Evolutionary conservation across 352 stramenopile genomes (phyloP), one percentile per base, ranked within the genome.

Genomic region (Pythium phragmitis): DNA sequence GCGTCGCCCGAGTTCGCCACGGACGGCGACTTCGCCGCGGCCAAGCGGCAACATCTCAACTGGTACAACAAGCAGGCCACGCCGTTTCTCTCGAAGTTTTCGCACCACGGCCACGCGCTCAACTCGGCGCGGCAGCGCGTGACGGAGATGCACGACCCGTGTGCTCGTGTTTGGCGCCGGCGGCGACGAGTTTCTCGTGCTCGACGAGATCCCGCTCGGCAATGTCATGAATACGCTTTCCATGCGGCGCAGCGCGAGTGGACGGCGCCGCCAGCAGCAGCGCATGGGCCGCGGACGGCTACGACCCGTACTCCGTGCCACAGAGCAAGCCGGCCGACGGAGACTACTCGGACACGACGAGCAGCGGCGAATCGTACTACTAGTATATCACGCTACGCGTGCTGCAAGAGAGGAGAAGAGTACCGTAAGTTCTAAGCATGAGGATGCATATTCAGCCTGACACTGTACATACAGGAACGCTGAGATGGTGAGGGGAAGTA

Each of bases 301-400:
- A 42, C 37, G 37, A 42, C 37, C 37, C 37, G 37, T 42, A 42
- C 37, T 42, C 1, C 14, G 37, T 42, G 37, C 37, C 37, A 8
- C 37, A 42, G 37, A 42, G 37, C 11, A 12, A 42, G 37, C 37
- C 9, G 14, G 6, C 37, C 37, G 14, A 16, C 37, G 2, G 6
- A 42, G 37, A 42, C 37, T 12, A 42, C 11, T 42, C 9, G 11
- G 26, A 36, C 47, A 37, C 23, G 23, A 53, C 47, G 1, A 53
- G 47, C 47, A 53, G 47, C 47, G 23, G 34, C 47, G 26, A 53
- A 4, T 53, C 47, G 47, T 53, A 34, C 47, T 34, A 30, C 26
- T 30, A 30, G 47, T 11, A 16, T 37, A 37, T 13, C 37, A 42
- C 3, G 11, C 9, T 42, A 42, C 11, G 37, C 9, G 37, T 3